phyloP scores from a whole-genome alignment of 1,284 basidiomycete species.

The Marasmius tenuissimus region DNA sequence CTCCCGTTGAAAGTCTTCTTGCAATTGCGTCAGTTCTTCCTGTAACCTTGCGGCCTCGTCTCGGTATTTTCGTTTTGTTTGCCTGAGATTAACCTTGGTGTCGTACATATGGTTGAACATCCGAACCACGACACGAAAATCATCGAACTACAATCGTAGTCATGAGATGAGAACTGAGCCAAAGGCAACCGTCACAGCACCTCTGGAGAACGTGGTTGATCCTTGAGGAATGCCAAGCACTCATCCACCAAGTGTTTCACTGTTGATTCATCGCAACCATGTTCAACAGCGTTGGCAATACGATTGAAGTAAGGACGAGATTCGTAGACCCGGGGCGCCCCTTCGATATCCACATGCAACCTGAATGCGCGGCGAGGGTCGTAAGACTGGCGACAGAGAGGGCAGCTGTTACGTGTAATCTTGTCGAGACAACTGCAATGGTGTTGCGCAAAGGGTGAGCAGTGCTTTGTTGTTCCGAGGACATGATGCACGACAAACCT shows the following conservation, averaged over 20 bases:
- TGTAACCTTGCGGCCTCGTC: slow-evolving; percentile 19
- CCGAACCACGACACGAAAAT: slow-evolving; percentile 37
- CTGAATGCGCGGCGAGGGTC: slow-evolving; percentile 33
- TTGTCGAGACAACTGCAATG: slow-evolving; percentile 38
- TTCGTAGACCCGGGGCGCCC: slow-evolving; percentile 20
- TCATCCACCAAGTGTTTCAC: slow-evolving; percentile 43
- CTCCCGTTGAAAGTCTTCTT: slow-evolving; percentile 6
- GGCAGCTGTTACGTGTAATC: slow-evolving; percentile 53
- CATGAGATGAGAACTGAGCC: neutral
- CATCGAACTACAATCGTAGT: slow-evolving; percentile 33
- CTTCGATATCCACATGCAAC: slow-evolving; percentile 46
- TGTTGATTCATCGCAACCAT: slow-evolving; percentile 39
- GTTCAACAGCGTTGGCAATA: slow-evolving; percentile 37
- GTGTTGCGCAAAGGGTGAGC: slow-evolving; percentile 4
- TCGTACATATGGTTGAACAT: slow-evolving; percentile 43
- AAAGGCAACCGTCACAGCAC: slow-evolving; percentile 24
- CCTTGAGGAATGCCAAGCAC: slow-evolving; percentile 34
- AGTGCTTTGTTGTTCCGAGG: neutral
- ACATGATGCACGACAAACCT: slow-evolving; percentile 32
- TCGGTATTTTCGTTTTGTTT: slow-evolving; percentile 26
- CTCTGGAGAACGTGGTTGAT: slow-evolving; percentile 30
- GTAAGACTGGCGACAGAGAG: slow-evolving; percentile 50
- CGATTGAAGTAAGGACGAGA: slow-evolving; percentile 37
- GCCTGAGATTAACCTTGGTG: slow-evolving; percentile 31
- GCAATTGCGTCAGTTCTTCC: neutral